Evolutionary conservation across 805 yeast species (phyloP), one percentile per base, ranked within the genome.

Genomic region (Kluyveromyces aestuarii): DNA sequence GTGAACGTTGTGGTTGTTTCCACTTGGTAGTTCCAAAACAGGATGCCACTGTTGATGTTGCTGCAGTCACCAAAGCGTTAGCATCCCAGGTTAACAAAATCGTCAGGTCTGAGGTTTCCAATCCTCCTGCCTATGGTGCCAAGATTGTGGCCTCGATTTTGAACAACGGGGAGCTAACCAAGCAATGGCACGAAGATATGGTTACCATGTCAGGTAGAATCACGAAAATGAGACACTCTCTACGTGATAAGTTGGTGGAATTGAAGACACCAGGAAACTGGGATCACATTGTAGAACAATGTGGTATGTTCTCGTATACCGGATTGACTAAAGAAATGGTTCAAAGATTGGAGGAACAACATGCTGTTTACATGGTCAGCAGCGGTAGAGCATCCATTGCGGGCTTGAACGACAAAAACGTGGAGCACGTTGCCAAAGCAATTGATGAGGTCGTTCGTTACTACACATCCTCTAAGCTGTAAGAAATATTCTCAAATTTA

Each of bases 281-380:
- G 98, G 84, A 80, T 56, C 98, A 91, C 70, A 87, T 91, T 60
- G 83, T 81, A 43, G 73, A 75, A 54, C 99, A 93, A 73, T 84
- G 87, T 53, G 99, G 99, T 59, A 91, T 91, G 98, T 91, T 91
- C 67, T 88, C 96, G 36, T 91, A 82, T 72, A 91, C 98, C 30
- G 99, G 96, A 1, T 76, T 91, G 58, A 69, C 76, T 6, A 72
- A 84, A 27, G 83, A 78, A 33, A 91, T 87, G 80, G 96, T 85
- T 48, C 76, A 75, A 46, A 76, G 85, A 55, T 74, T 90, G 52
- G 95, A 87, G 60, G 64, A 75, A 50, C 78, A 82, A 57, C 95
- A 83, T 66, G 96, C 82, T 33, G 81, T 91, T 43, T 91, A 91
- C 66, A 66, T 90, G 66, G 87, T 87, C 18, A 65, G 80, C 41